phyloP scores from a whole-genome alignment of 148 eudicot species.

The Nepenthes mirabilis region DNA sequence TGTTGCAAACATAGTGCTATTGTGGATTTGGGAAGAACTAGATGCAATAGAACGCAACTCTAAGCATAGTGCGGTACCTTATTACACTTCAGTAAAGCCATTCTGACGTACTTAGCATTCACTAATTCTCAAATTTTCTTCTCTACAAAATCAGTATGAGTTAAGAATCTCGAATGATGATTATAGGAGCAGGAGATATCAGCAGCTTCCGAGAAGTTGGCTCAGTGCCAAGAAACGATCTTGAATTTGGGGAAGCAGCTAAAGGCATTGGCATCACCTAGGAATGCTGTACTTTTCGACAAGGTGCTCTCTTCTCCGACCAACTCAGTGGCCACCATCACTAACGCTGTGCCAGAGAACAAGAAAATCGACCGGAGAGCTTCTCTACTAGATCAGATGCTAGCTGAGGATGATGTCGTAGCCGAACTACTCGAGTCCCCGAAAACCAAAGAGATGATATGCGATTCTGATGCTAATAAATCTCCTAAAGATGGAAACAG shows the following conservation, averaged over 20 bases:
- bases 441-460: constrained; percentile 32
- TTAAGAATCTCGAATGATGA: background rate
- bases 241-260: constrained; percentile 70
- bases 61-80: too few species aligned
- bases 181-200: constrained; percentile 58
- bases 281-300: constrained; percentile 28
- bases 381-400: constrained; percentile 63
- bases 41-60: too few species aligned
- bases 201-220: constrained; percentile 79
- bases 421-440: constrained; percentile 26
- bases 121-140: background rate
- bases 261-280: constrained; percentile 50
- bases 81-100: background rate
- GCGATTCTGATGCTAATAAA: constrained; percentile 14
- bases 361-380: constrained; percentile 16
- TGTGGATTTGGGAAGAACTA: too few species aligned
- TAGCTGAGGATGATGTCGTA: constrained; percentile 49
- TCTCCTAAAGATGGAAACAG: constrained; percentile 11
- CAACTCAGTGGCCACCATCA: constrained; percentile 4
- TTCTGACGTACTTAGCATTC: background rate
- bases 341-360: constrained; percentile 6
- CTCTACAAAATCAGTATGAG: background rate
- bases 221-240: constrained; percentile 86
- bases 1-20: too few species aligned
- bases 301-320: constrained; percentile 27